Evolutionary conservation across 371 early-diverging fungal genomes (phyloP).

Genomic region (Sporodiniella umbellata): DNA sequence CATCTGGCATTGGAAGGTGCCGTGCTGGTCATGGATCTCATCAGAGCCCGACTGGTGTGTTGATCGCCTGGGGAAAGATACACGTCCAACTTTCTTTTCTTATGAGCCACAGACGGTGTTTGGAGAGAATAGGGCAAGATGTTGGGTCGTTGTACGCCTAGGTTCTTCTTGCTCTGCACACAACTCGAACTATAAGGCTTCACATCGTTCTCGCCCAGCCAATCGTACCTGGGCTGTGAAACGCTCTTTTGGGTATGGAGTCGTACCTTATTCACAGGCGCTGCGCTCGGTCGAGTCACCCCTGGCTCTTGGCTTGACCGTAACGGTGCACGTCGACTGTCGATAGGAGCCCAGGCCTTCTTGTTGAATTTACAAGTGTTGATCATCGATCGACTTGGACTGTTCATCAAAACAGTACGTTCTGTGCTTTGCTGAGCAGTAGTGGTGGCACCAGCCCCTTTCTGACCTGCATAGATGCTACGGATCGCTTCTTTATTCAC

Average conservation of each 20-base stretch:
- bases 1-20: slow-evolving; percentile 1
- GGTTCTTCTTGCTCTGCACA: not conserved
- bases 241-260: not conserved
- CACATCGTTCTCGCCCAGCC: slow-evolving; percentile 16
- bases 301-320: slow-evolving; percentile 12
- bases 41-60: no score
- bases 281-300: not conserved
- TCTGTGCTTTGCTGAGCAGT: no score
- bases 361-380: slow-evolving; percentile 15
- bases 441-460: no score
- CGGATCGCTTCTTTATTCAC: no score
- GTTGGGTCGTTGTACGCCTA: not conserved
- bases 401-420: no score
- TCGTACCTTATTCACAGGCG: not conserved
- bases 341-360: slow-evolving; percentile 7
- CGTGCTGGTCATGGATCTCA: no score
- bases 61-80: no score
- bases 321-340: slow-evolving; percentile 4
- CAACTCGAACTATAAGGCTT: slow-evolving; percentile 14
- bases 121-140: not conserved
- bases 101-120: no score
- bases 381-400: no score
- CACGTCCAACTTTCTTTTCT: no score
- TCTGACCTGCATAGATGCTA: no score
- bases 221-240: slow-evolving; percentile 4